Evolutionary conservation across 1,284 basidiomycete species (phyloP), one percentile per base, ranked within the genome.

Genomic region (Microbotryum violaceum): DNA sequence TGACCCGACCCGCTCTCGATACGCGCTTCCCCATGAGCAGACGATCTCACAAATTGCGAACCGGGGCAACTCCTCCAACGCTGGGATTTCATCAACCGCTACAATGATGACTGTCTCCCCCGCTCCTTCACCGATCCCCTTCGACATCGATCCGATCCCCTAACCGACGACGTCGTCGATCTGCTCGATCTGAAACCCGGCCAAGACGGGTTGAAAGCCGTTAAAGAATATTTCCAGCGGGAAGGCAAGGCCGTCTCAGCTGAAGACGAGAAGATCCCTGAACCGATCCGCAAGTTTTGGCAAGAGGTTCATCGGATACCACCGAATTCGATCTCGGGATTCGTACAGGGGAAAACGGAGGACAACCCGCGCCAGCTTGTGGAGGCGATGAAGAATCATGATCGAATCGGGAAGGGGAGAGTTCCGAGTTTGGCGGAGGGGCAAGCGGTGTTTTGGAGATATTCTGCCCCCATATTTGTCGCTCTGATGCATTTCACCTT

Each of bases 401-500:
- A 18, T 47, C 46, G 46, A 47, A 20, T 20, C 20, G 21, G 20
- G 46, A 18, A 47, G 46, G 46, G 46, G 7, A 47, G 21, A 20
- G 33, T 20, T 25, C 58, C 66, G 0, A 57, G 50, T 0, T 55
- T 71, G 3, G 60, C 64, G 9, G 66, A 66, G 31, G 70, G 70
- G 0, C 70, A 71, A 53, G 59, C 61, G 14, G 69, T 71, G 3
- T 70, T 70, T 49, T 71, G 69, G 68, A 54, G 62, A 20, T 70
- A 70, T 49, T 61, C 63, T 3, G 56, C 56, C 0, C 61, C 57
- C 10, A 69, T 71, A 33, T 69, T 69, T 49, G 46, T 48, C 21
- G 68, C 64, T 8, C 53, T 72, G 8, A 58, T 69, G 37, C 71
- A 72, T 45, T 72, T 71, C 57, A 63, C 61, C 2, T 57, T 72